These are phyloP conservation scores for Vigna reflexopilosa DNA, from an alignment of 306 rosid genomes.

Conservation along the genomic window DNA sequence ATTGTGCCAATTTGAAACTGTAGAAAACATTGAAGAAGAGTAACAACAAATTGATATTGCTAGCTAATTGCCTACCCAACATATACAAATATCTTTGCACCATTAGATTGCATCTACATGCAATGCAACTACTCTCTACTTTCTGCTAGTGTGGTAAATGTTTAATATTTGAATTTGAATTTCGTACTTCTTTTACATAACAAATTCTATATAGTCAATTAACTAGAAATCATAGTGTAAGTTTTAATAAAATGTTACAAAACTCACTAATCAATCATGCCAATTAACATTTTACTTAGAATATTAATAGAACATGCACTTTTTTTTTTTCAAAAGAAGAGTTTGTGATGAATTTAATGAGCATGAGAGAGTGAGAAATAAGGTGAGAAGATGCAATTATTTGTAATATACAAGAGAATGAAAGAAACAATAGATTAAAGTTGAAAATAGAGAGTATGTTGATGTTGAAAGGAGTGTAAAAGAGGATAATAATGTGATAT, in stretches of 20 bases:
- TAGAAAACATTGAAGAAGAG: neutral
- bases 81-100: too few species aligned
- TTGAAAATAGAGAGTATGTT: slow-evolving; percentile 43
- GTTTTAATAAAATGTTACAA: too few species aligned
- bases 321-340: neutral
- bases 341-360: slow-evolving; percentile 29
- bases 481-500: slow-evolving; percentile 42
- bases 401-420: slow-evolving; percentile 27
- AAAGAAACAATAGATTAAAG: slow-evolving; percentile 43
- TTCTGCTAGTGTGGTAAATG: too few species aligned
- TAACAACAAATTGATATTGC: neutral
- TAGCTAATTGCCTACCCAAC: neutral
- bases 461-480: slow-evolving; percentile 52
- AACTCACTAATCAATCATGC: too few species aligned
- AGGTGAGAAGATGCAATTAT: slow-evolving; percentile 7
- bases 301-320: neutral
- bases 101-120: neutral
- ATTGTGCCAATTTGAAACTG: neutral
- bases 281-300: neutral
- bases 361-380: neutral
- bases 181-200: too few species aligned
- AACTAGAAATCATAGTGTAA: too few species aligned
- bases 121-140: neutral
- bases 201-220: too few species aligned
- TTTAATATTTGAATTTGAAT: too few species aligned